Evolutionary conservation across 2,329 filamentous ascomycete genomes (phyloP).

Genomic region (Phyllosticta citribraziliensis): DNA sequence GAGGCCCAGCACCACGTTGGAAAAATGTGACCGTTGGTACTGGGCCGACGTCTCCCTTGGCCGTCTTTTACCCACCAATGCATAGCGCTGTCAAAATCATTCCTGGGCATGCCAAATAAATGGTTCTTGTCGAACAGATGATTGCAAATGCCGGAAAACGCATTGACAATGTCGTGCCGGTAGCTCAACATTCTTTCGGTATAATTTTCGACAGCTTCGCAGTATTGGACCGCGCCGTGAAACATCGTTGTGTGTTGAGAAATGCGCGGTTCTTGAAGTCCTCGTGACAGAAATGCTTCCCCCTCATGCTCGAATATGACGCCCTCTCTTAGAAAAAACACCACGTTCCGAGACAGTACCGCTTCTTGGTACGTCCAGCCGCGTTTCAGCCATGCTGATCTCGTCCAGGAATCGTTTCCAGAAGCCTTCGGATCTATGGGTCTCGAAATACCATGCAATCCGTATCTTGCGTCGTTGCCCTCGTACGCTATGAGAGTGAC

Average conservation of each 20-base stretch:
- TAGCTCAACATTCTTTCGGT: neutral
- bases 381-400: neutral
- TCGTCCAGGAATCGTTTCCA: neutral
- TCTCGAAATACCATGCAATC: neutral
- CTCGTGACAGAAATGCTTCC: neutral
- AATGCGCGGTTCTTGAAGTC: neutral
- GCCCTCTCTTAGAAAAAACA: neutral
- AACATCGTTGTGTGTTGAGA: neutral
- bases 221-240: neutral
- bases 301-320: neutral
- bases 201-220: neutral
- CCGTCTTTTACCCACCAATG: neutral
- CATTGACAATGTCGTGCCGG: neutral
- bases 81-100: neutral
- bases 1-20: neutral
- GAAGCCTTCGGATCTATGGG: neutral
- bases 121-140: neutral
- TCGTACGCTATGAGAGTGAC: neutral
- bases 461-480: neutral
- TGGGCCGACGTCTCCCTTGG: neutral
- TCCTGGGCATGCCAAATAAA: neutral
- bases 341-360: slow-evolving; percentile 3
- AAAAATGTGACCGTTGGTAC: neutral
- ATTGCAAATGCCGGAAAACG: neutral
- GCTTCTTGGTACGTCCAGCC: slow-evolving; percentile 11